Evolutionary conservation across 805 yeast genomes (phyloP).

Genomic region (Ogataea pignaliae): DNA sequence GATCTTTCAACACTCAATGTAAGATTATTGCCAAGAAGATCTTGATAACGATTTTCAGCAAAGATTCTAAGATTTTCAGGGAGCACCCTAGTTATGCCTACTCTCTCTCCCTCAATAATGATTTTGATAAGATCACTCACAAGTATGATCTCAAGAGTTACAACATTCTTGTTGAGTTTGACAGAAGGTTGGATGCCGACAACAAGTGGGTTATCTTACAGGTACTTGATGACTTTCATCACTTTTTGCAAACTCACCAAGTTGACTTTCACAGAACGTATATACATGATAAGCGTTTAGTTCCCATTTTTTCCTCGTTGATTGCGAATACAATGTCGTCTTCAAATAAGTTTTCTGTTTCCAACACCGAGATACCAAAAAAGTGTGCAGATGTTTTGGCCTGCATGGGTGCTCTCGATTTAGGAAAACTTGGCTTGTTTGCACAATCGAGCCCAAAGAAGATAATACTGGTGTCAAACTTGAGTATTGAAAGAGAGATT

Average conservation of each 20-base stretch:
- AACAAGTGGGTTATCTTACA: constrained; percentile 71
- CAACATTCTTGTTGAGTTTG: constrained; percentile 45
- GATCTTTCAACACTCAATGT: constrained; percentile 42
- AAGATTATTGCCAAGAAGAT: constrained; percentile 49
- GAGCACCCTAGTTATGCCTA: constrained; percentile 49
- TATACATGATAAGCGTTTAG: constrained; percentile 32
- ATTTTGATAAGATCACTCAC: constrained; percentile 25
- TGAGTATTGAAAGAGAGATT: constrained; percentile 59
- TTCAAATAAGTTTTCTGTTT: constrained; percentile 49
- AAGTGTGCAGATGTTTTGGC: constrained; percentile 70
- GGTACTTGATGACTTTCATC: constrained; percentile 58
- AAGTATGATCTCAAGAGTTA: constrained; percentile 17
- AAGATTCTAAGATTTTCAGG: constrained; percentile 30
- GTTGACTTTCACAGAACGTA: constrained; percentile 41
- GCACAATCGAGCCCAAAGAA: constrained; percentile 32
- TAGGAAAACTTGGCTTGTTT: constrained; percentile 43
- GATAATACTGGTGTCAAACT: constrained; percentile 55
- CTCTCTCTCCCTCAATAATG: constrained; percentile 44
- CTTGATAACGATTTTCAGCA: constrained; percentile 33
- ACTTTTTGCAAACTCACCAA: constrained; percentile 49
- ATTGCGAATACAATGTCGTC: constrained; percentile 52
- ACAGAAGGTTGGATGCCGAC: constrained; percentile 53
- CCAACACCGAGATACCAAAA: constrained; percentile 44
- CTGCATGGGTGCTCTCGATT: constrained; percentile 71
- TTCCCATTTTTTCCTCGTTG: constrained; percentile 38